Evolutionary conservation across 2,329 filamentous ascomycete species (phyloP).

Genomic region (Beauveria bassiana): DNA sequence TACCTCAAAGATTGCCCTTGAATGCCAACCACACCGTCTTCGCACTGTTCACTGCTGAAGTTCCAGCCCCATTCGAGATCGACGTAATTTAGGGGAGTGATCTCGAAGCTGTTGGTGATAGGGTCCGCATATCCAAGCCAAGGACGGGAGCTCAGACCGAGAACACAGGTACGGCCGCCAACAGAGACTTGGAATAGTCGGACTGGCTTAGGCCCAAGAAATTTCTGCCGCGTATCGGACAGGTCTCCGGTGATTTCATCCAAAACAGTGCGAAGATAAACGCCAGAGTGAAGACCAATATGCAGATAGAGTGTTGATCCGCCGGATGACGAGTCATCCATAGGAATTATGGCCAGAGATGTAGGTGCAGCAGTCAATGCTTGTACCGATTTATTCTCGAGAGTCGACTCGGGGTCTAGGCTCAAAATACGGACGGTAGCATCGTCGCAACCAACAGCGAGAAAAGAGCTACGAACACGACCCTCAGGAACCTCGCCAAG

Average conservation of each 20-base stretch:
- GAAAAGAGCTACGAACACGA: constrained; percentile 77
- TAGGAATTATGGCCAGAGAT: constrained; percentile 82
- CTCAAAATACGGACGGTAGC: constrained; percentile 90
- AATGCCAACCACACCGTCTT: constrained; percentile 89
- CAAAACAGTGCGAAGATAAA: constrained; percentile 89
- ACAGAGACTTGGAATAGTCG: constrained; percentile 88
- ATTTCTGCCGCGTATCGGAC: constrained; percentile 89
- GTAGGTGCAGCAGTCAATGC: constrained; percentile 86
- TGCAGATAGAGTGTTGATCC: constrained; percentile 88
- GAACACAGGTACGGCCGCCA: constrained; percentile 72
- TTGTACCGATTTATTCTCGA: constrained; percentile 92
- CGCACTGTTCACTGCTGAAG: constrained; percentile 90
- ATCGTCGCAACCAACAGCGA: constrained; percentile 95
- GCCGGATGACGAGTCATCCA: constrained; percentile 87
- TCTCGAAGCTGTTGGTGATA: constrained; percentile 78
- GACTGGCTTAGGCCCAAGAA: constrained; percentile 83
- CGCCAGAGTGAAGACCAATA: constrained; percentile 89
- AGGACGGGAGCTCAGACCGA: constrained; percentile 86
- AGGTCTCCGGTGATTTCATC: constrained; percentile 95
- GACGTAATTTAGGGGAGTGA: constrained; percentile 84
- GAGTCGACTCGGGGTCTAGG: constrained; percentile 78
- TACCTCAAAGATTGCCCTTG: constrained; percentile 84
- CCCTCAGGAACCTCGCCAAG: constrained; percentile 89
- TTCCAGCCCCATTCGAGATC: constrained; percentile 92
- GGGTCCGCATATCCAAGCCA: constrained; percentile 93